These are phyloP conservation scores for Syzygium malaccense DNA, from an alignment of 441 rosid genomes.

Conservation along the genomic window DNA sequence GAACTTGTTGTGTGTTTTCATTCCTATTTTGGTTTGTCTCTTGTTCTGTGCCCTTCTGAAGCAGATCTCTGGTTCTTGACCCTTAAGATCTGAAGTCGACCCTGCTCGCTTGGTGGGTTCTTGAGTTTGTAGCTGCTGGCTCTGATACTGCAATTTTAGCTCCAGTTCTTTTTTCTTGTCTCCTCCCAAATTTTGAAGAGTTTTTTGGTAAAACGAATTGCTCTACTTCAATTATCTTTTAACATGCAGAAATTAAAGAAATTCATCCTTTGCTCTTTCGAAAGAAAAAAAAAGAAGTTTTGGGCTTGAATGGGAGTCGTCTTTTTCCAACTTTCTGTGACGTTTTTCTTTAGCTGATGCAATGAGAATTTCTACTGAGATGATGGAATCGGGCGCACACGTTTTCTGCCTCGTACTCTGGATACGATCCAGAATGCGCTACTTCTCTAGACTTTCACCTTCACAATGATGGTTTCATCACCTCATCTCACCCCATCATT, in stretches of 20 bases:
- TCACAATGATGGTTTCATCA: background rate
- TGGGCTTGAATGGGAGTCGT: background rate
- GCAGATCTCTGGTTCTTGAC: background rate
- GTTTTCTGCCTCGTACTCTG: background rate
- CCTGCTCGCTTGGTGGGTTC: background rate
- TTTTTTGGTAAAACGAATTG: background rate
- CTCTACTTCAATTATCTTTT: background rate
- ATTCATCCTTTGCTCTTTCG: background rate
- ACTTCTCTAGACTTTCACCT: background rate
- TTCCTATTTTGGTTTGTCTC: background rate
- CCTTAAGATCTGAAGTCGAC: background rate
- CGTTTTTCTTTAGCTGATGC: background rate
- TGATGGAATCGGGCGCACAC: background rate
- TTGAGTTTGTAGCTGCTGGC: background rate
- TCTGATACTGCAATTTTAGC: background rate
- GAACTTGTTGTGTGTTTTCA: background rate
- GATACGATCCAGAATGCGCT: background rate
- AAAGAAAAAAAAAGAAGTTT: background rate
- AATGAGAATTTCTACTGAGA: background rate
- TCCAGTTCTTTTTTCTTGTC: background rate
- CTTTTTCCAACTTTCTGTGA: background rate
- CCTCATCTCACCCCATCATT: background rate
- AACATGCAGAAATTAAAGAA: background rate
- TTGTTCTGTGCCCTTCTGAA: background rate
- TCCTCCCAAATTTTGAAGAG: background rate